A percentile compares a stretch with the other conserved stretches of the same genome.
Evolutionary conservation across 805 yeast genomes (phyloP).

Genomic region (Pichia membranifaciens): DNA sequence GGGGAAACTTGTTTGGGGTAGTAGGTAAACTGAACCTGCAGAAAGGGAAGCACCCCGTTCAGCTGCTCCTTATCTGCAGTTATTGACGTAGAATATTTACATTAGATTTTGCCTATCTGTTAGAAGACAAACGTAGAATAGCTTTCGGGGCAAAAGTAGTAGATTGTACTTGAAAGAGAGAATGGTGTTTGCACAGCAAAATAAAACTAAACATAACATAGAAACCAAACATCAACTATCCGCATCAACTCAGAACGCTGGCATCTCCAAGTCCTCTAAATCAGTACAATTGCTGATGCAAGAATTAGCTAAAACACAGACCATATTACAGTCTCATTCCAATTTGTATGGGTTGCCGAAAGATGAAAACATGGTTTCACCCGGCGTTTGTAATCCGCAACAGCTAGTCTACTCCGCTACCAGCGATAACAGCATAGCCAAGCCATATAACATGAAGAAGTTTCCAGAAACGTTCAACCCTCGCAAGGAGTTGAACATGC

Average conservation of each 20-base stretch:
- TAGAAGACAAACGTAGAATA: too few species aligned
- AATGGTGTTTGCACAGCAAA: neutral
- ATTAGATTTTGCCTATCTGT: too few species aligned
- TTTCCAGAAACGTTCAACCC: conserved; percentile 56
- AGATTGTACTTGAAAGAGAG: too few species aligned
- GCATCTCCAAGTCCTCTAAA: neutral
- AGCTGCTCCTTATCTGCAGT: too few species aligned
- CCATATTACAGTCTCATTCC: neutral
- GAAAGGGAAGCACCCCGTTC: too few species aligned
- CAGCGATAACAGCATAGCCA: neutral
- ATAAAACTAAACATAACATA: neutral
- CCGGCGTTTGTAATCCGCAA: neutral
- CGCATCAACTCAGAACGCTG: neutral
- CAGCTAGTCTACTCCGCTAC: neutral
- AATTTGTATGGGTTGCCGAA: neutral
- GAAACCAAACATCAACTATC: neutral
- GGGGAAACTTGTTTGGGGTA: too few species aligned
- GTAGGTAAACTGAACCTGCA: too few species aligned
- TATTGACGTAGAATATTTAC: too few species aligned
- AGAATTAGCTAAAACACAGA: neutral
- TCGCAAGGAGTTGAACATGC: conserved; percentile 56
- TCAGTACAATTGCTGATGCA: neutral
- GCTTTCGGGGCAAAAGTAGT: too few species aligned
- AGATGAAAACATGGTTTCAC: neutral
- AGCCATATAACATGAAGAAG: neutral